These are phyloP conservation scores for Stipa capillata DNA, from an alignment of 176 grass and related monocot genomes.

Conservation along the genomic window DNA sequence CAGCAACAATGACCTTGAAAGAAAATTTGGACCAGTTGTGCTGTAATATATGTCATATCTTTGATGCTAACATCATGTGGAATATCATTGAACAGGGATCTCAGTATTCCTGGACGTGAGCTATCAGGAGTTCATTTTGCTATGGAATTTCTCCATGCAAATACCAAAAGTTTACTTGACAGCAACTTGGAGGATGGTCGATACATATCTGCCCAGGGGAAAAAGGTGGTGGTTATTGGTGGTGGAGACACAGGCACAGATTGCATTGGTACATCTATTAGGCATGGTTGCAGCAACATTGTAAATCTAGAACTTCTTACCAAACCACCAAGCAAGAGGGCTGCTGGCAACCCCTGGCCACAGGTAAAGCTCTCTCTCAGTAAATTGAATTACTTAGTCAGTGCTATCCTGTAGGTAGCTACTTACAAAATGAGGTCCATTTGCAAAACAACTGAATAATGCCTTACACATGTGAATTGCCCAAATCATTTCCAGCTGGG, in stretches of 20 bases:
- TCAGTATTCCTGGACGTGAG: constrained; percentile 70
- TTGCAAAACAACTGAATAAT: not conserved
- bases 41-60: constrained; percentile 1
- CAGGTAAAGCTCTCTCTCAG: constrained; percentile 53
- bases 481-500: not conserved
- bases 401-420: no score
- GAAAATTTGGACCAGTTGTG: not conserved
- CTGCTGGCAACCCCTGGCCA: constrained; percentile 81
- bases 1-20: not conserved
- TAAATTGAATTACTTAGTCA: not conserved
- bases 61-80: constrained; percentile 10
- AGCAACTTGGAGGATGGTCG: constrained; percentile 91
- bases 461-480: not conserved
- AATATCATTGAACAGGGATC: constrained; percentile 53
- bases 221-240: constrained; percentile 98
- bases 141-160: constrained; percentile 96
- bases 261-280: constrained; percentile 89
- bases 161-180: constrained; percentile 97
- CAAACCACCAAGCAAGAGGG: constrained; percentile 70
- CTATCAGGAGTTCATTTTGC: constrained; percentile 90
- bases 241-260: constrained; percentile 97
- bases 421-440: not conserved
- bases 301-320: constrained; percentile 87
- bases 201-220: constrained; percentile 93
- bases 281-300: constrained; percentile 79